Conservation (phyloP, 805 yeast genomes). For the Yarrowia deformans region DNA sequence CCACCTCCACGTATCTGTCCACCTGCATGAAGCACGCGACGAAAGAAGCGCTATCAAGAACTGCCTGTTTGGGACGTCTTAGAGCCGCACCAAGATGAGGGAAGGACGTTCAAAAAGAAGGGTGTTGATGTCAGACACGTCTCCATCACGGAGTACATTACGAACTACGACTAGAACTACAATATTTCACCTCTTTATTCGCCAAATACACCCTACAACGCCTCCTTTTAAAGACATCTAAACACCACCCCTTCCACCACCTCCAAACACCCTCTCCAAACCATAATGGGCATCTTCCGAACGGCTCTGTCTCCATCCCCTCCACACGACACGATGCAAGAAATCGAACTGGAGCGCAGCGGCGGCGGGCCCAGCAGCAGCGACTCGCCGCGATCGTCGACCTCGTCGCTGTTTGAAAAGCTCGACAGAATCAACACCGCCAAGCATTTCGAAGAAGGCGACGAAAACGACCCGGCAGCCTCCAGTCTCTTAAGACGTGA, state of each 20-base stretch:
- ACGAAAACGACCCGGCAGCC: not conserved
- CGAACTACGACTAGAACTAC: too few relatives aligned
- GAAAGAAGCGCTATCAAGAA: not conserved
- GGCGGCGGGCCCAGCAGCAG: not conserved
- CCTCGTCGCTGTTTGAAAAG: slow-evolving; percentile 38
- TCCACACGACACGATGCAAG: slow-evolving; percentile 11
- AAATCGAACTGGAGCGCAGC: slow-evolving; percentile 18
- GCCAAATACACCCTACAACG: too few relatives aligned
- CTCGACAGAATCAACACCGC: slow-evolving; percentile 27
- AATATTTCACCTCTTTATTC: too few relatives aligned
- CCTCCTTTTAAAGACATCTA: not conserved
- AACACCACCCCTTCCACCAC: not conserved
- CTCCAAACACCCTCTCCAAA: not conserved
- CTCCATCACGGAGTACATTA: too few relatives aligned
- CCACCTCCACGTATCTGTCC: not conserved
- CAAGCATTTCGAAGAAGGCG: slow-evolving; percentile 4
- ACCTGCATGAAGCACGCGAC: slow-evolving; percentile 27
- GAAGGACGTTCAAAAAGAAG: not conserved
- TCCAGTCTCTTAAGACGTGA: slow-evolving; percentile 2
- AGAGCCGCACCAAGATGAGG: not conserved
- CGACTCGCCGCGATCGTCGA: slow-evolving; percentile 37
- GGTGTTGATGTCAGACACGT: not conserved
- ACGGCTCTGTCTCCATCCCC: slow-evolving; percentile 20
- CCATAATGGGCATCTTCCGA: slow-evolving; percentile 8
- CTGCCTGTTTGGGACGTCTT: slow-evolving; percentile 22